Evolutionary conservation across 2,329 filamentous ascomycete species (phyloP), one percentile per base, ranked within the genome.

Genomic region (Dactylellina sp.): DNA sequence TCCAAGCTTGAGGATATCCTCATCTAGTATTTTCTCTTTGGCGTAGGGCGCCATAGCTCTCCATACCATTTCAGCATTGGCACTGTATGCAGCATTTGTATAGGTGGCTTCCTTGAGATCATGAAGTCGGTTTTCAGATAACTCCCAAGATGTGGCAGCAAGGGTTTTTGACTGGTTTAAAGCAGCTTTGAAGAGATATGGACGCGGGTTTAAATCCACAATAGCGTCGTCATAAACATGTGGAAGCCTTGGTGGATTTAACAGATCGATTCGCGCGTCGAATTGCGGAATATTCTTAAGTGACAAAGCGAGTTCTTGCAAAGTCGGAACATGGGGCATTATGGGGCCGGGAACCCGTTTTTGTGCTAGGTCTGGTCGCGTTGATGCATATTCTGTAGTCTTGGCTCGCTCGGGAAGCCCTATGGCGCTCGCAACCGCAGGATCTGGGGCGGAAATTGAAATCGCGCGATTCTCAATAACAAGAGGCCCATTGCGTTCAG

Each of bases 11-110:
- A 68, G 39, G 14, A 50, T 57, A 24, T 35, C 28, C 7, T 42
- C 28, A 9, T 71, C 52, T n/a, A 71, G 50, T 1, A 57, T 24
- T 24, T 40, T 37, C 16, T 62, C 56, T 22, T 12, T 32, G 2
- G 6, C 9, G 24, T 62, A 71, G 18, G 57, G 57, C 24, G 35
- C 50, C 20, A 16, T 40, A 7, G 40, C 56, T 24, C 47, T 25
- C 7, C 6, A 0, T 11, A 56, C 16, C 9, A 46, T 7, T 11
- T 70, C 56, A 12, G 56, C 56, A 37, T 7, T 40, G 14, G 32
- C 57, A 28, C 44, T 39, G 28, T 42, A 25, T 3, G 7, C 28
- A 1, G 18, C 28, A 6, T 56, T 49, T n/a, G 39, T 55, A 7
- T 7, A 5, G 5, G 16, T 62, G n/a, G 24, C 20, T 28, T 40